Percentiles rank a stretch among this genome's conserved stretches.
Conservation (phyloP, 306 rosid genomes). For the Rosa chinensis region DNA sequence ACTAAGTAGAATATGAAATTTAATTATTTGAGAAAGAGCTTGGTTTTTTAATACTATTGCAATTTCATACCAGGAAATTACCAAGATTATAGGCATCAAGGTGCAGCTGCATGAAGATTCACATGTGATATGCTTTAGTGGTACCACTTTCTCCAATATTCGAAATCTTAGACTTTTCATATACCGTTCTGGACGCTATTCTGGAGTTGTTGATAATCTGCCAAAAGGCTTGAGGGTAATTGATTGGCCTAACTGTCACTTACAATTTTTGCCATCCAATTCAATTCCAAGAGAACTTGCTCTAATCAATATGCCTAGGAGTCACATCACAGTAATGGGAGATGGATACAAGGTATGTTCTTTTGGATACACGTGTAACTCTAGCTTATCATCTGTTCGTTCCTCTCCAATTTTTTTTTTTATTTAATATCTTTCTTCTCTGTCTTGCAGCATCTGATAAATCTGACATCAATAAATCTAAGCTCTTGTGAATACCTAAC, state of each 20-base stretch:
- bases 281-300: neutral
- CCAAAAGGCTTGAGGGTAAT: conserved; percentile 6
- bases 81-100: conserved; percentile 17
- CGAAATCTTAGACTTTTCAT: neutral
- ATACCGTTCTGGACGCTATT: neutral
- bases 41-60: conserved; percentile 18
- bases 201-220: neutral
- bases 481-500: neutral
- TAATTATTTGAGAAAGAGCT: neutral
- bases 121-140: neutral
- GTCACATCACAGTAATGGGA: conserved; percentile 7
- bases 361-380: neutral
- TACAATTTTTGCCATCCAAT: neutral
- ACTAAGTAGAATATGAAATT: too few relatives aligned
- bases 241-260: conserved; percentile 14
- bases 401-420: neutral
- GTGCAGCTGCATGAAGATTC: neutral
- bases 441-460: neutral
- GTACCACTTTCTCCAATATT: conserved; percentile 5
- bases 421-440: too few relatives aligned
- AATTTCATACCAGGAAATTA: conserved; percentile 21
- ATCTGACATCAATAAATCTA: neutral
- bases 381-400: too few relatives aligned
- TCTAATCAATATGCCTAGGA: neutral
- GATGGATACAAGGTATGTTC: conserved; percentile 12